Base-by-base conservation (phyloP, 805 yeast species). In the Yarrowia osloensis region DNA sequence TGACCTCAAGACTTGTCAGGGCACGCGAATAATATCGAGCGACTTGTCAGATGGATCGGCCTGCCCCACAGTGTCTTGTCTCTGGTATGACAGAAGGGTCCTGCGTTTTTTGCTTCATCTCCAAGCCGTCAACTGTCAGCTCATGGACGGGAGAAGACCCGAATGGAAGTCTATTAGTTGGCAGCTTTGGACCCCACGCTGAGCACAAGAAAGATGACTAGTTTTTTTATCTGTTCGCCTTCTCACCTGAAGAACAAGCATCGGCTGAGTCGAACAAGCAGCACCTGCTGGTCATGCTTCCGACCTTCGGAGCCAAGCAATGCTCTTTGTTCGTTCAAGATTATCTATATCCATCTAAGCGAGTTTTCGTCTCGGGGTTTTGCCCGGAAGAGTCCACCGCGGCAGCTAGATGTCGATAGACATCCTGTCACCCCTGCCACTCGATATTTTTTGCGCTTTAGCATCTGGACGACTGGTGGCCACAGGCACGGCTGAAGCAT, bases 401-500 rank as follows among this genome's bases (percentile, higher is more conserved):
- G 42, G 61, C 31, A 54, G 42, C 33, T 37, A 24, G 31, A 35
- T 24, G 31, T 5, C n/a, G 22, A 24, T 54, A 54, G 61, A n/a
- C 33, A n/a, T 24, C 12, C 17, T 17, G 42, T 17, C 44, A 31
- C 12, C 31, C 31, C 31, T 15, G 24, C 42, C 31, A n/a, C 17
- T 15, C n/a, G 17, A 35, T 54, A 35, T 24, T 24, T 52, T 54
- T 37, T 35, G 44, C 28, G 9, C 21, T 35, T 35, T 33, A 19
- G 28, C 15, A 35, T 17, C 24, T 22, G 13, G n/a, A 13, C 12
- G 11, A 29, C 42, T 17, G 42, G 61, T 54, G 61, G 44, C 61
- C 61, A 35, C 44, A 35, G 33, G 44, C 61, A 54, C 61, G 61
- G 61, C 61, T 54, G 61, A 54, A 37, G 44, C 61, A 21, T 29